Evolutionary conservation across 2,329 filamentous ascomycete species (phyloP).

Genomic region (Phialophora chinensis): DNA sequence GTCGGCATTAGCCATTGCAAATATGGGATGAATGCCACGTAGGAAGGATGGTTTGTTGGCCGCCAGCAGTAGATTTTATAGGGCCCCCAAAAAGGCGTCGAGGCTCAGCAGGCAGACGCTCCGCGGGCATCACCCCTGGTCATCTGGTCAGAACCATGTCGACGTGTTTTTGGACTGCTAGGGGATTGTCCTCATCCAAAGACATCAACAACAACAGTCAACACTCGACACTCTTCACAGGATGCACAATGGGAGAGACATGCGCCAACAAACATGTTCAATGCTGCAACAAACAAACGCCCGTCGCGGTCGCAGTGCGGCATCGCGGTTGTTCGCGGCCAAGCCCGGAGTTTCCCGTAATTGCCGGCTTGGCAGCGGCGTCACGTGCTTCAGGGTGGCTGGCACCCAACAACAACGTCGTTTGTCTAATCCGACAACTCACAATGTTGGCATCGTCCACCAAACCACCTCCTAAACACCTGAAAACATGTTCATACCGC

Average conservation of each 20-base stretch:
- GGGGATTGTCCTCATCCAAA: not conserved
- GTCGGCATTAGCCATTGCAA: constrained; percentile 13
- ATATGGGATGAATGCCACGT: constrained; percentile 6
- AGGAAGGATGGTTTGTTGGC: constrained; percentile 4
- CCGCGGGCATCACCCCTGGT: not conserved
- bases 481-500: constrained; percentile 2
- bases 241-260: not conserved
- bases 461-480: constrained; percentile 7
- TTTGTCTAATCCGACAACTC: constrained; percentile 6
- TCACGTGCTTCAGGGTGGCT: constrained; percentile 5
- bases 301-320: constrained; percentile 2
- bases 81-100: constrained; percentile 19
- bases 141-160: constrained; percentile 13
- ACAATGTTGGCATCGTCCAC: not conserved
- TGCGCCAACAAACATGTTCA: not conserved
- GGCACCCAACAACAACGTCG: constrained; percentile 13
- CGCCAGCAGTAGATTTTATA: constrained; percentile 13
- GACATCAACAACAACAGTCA: not conserved
- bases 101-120: constrained; percentile 18
- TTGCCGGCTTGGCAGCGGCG: constrained; percentile 17
- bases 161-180: not conserved
- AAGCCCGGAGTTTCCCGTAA: constrained; percentile 15
- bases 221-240: not conserved
- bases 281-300: not conserved
- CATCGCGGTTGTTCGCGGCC: constrained; percentile 15